phyloP scores from a whole-genome alignment of 1,139 yeast genomes.

The Sugiyamaella pinicola region DNA sequence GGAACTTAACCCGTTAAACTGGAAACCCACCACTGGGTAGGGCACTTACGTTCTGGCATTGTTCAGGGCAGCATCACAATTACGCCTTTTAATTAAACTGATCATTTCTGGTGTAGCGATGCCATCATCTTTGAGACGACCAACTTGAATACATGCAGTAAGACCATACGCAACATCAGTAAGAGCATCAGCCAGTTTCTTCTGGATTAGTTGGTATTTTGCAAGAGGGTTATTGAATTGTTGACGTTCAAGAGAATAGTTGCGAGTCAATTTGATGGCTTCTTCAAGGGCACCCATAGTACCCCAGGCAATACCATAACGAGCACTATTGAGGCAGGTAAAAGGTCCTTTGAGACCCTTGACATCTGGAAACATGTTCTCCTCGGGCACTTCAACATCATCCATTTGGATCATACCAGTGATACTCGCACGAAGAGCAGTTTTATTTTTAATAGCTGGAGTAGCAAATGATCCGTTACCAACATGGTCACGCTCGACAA shows the following conservation, averaged over 20 bases:
- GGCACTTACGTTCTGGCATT: slow-evolving; percentile 38
- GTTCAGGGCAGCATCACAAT: slow-evolving; percentile 47
- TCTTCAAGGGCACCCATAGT: slow-evolving; percentile 50
- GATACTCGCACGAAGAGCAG: slow-evolving; percentile 47
- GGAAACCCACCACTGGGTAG: too few relatives aligned
- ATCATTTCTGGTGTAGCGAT: slow-evolving; percentile 48
- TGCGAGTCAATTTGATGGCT: slow-evolving; percentile 44
- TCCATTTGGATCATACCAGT: slow-evolving; percentile 51
- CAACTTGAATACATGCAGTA: slow-evolving; percentile 47
- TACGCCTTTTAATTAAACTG: slow-evolving; percentile 48
- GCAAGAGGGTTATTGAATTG: slow-evolving; percentile 49
- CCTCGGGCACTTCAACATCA: slow-evolving; percentile 49
- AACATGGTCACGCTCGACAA: slow-evolving; percentile 44
- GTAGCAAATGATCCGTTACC: slow-evolving; percentile 44
- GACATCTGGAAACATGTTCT: slow-evolving; percentile 46
- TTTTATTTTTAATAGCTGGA: slow-evolving; percentile 47
- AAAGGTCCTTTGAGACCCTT: slow-evolving; percentile 51
- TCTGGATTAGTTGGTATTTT: slow-evolving; percentile 47
- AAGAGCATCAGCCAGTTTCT: slow-evolving; percentile 49
- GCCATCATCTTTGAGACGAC: slow-evolving; percentile 47
- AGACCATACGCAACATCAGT: slow-evolving; percentile 48
- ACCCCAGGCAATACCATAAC: slow-evolving; percentile 52
- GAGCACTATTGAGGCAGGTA: slow-evolving; percentile 49
- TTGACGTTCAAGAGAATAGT: slow-evolving; percentile 46
- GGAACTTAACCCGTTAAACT: too few relatives aligned